Evolutionary conservation across 768 basidiomycete species (phyloP).

Genomic region (Phaeotremella fagi): DNA sequence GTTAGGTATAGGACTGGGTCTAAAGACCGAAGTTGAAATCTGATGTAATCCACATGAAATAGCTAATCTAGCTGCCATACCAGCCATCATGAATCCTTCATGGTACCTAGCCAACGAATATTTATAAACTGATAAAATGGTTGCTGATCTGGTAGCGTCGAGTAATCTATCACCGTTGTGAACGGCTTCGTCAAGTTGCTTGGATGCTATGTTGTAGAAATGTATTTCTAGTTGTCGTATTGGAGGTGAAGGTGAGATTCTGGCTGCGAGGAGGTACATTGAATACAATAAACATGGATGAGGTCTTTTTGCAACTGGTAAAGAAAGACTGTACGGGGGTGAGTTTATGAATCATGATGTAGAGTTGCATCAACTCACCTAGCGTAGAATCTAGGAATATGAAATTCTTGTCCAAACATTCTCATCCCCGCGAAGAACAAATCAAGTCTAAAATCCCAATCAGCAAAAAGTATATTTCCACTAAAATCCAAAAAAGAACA

Average conservation of each 20-base stretch:
- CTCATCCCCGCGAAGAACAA: constrained; percentile 35
- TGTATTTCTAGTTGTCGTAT: constrained; percentile 32
- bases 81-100: constrained; percentile 41
- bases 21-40: constrained; percentile 28
- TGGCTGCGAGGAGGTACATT: constrained; percentile 38
- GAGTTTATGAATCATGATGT: background rate
- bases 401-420: constrained; percentile 32
- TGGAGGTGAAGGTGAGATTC: constrained; percentile 23
- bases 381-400: constrained; percentile 38
- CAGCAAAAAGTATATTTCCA: background rate
- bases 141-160: constrained; percentile 33
- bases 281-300: constrained; percentile 39
- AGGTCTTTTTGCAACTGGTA: constrained; percentile 33
- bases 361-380: constrained; percentile 15
- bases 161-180: constrained; percentile 24
- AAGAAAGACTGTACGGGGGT: constrained; percentile 18
- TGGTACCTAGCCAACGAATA: constrained; percentile 35
- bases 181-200: constrained; percentile 32
- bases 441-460: constrained; percentile 27
- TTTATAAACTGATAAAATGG: constrained; percentile 35
- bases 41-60: constrained; percentile 36
- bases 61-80: constrained; percentile 30
- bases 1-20: constrained; percentile 8
- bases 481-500: background rate
- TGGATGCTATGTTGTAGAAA: constrained; percentile 31